A percentile compares a stretch with the other conserved stretches of the same genome.
phyloP scores from a whole-genome alignment of 2,329 filamentous ascomycete species.

The Falciphora oryzae region DNA sequence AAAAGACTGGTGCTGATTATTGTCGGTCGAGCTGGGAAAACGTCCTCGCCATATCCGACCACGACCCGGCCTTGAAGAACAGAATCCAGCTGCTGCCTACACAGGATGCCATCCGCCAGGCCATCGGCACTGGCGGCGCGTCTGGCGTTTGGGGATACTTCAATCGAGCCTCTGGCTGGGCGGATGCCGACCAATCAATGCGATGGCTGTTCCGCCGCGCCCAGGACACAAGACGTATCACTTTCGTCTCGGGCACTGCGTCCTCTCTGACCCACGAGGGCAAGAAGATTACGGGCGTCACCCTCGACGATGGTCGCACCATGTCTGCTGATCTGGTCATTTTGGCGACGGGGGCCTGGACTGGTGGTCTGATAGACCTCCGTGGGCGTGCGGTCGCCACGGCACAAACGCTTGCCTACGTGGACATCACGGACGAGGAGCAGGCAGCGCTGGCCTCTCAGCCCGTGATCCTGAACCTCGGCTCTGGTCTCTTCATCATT shows the following conservation, averaged over 20 bases:
- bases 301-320: constrained; percentile 28
- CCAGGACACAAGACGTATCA: constrained; percentile 47
- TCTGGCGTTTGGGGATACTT: constrained; percentile 65
- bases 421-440: constrained; percentile 67
- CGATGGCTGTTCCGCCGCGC: constrained; percentile 53
- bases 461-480: constrained; percentile 69
- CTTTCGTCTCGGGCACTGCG: constrained; percentile 47
- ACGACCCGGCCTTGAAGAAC: constrained; percentile 29
- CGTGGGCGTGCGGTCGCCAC: constrained; percentile 72
- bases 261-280: constrained; percentile 32
- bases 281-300: constrained; percentile 48
- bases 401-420: constrained; percentile 74
- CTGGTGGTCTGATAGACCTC: constrained; percentile 69
- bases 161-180: constrained; percentile 74
- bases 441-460: constrained; percentile 56
- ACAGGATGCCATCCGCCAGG: constrained; percentile 36
- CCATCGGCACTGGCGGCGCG: constrained; percentile 39
- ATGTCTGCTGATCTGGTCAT: constrained; percentile 60
- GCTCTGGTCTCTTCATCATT: constrained; percentile 67
- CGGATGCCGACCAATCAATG: constrained; percentile 68
- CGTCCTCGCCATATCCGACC: constrained; percentile 43
- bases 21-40: constrained; percentile 56
- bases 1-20: constrained; percentile 50
- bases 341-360: constrained; percentile 85
- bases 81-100: constrained; percentile 41